phyloP scores from a whole-genome alignment of 768 basidiomycete species.

The Suillus ampliporus region DNA sequence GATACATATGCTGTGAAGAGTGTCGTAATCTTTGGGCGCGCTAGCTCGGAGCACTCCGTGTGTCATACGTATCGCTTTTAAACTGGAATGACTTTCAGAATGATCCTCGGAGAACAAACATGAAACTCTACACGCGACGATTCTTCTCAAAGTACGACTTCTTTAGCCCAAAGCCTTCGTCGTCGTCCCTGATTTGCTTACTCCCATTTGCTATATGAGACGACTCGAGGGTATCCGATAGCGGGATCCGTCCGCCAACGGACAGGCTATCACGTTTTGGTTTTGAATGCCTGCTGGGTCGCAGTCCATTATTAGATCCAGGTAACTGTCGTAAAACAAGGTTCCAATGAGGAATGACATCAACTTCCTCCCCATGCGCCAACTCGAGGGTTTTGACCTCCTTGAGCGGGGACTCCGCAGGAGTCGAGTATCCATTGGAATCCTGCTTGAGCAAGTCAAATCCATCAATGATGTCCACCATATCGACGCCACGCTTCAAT shows the following conservation, averaged over 20 bases:
- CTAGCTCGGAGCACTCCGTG: neutral
- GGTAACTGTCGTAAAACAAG: neutral
- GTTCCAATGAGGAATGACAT: neutral
- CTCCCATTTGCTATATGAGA: neutral
- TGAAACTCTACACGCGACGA: neutral
- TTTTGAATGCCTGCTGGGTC: neutral
- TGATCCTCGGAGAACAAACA: neutral
- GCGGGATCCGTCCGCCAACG: neutral
- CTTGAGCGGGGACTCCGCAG: neutral
- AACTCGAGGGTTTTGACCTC: too few relatives aligned
- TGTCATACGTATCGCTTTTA: neutral
- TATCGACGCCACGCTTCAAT: slow-evolving; percentile 92
- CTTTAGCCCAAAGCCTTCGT: slow-evolving; percentile 3
- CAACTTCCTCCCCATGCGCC: neutral
- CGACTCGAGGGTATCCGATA: neutral
- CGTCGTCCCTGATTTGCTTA: neutral
- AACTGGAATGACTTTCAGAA: neutral
- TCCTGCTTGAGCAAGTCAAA: slow-evolving; percentile 9
- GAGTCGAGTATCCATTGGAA: neutral
- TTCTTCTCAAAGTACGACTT: neutral
- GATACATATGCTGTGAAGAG: neutral
- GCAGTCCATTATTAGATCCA: neutral
- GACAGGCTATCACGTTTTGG: neutral
- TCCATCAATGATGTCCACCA: slow-evolving; percentile 62
- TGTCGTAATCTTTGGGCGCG: neutral